phyloP scores from a whole-genome alignment of 129 eudicot genomes.

The Helianthus annuus region DNA sequence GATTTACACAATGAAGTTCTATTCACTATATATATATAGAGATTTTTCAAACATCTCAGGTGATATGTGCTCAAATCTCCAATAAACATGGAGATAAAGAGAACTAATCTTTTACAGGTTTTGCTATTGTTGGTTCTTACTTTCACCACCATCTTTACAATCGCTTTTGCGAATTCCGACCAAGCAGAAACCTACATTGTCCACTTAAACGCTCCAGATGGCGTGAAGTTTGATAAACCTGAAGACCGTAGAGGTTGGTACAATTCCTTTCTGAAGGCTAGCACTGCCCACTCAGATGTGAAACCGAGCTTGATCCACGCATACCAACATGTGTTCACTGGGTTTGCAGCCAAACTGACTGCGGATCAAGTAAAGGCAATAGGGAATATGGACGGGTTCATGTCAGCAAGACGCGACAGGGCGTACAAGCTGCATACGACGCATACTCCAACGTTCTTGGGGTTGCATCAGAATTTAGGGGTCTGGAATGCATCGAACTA shows the following conservation, averaged over 20 bases:
- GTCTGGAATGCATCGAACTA: slow-evolving; percentile 45
- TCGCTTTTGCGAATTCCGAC: slow-evolving; percentile 18
- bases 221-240: slow-evolving; percentile 15
- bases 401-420: slow-evolving; percentile 44
- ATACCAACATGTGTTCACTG: slow-evolving; percentile 39
- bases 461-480: slow-evolving; percentile 37
- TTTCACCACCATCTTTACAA: slow-evolving; percentile 14
- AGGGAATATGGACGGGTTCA: slow-evolving; percentile 40
- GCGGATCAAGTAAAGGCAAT: slow-evolving; percentile 35
- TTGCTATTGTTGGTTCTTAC: slow-evolving; percentile 23
- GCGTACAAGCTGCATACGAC: slow-evolving; percentile 41
- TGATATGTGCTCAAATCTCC: slow-evolving; percentile 20
- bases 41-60: slow-evolving; percentile 2
- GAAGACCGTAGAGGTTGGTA: slow-evolving; percentile 34
- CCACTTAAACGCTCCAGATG: slow-evolving; percentile 25
- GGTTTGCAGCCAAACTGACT: slow-evolving; percentile 42
- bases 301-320: slow-evolving; percentile 31
- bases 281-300: slow-evolving; percentile 1
- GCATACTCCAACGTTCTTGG: slow-evolving; percentile 39
- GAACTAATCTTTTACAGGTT: slow-evolving; percentile 17
- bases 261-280: slow-evolving; percentile 17
- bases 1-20: not conserved
- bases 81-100: slow-evolving; percentile 27
- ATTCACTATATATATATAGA: slow-evolving; percentile 16
- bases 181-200: slow-evolving; percentile 36